Evolutionary conservation across 768 basidiomycete species (phyloP).

Genomic region (Naganishia onofrii): DNA sequence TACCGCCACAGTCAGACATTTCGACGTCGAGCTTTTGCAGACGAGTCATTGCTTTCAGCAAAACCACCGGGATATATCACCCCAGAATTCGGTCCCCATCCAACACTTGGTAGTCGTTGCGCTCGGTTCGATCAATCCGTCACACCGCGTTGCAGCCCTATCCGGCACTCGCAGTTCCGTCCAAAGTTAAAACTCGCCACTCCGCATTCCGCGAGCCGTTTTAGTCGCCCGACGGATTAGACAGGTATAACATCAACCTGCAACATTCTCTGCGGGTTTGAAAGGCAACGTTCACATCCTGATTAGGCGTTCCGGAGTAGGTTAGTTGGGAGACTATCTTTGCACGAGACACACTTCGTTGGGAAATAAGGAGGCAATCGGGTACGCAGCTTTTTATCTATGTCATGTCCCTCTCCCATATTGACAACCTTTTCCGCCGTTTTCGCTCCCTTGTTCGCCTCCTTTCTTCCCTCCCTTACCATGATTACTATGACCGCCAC

Average conservation of each 20-base stretch:
- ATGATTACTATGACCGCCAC: neutral
- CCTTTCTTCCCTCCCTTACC: neutral
- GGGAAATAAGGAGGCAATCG: neutral
- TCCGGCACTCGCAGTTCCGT: neutral
- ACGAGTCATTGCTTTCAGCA: constrained; percentile 1
- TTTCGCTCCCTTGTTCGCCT: neutral
- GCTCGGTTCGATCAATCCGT: neutral
- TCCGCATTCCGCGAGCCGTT: neutral
- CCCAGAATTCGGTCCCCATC: neutral
- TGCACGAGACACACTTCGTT: neutral
- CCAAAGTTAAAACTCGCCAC: neutral
- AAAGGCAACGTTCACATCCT: neutral
- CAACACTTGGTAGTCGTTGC: neutral
- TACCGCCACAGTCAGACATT: neutral
- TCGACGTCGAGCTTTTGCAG: neutral
- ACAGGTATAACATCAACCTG: constrained; percentile 4
- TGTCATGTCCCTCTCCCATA: neutral
- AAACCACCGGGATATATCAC: neutral
- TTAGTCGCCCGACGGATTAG: neutral
- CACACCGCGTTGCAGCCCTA: neutral
- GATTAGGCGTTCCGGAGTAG: constrained; percentile 15
- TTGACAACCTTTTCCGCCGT: neutral
- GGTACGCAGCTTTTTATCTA: neutral
- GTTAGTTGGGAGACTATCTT: neutral
- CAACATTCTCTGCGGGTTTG: constrained; percentile 16